Conservation (phyloP, 2,329 filamentous ascomycete species). For the Colletotrichum tabaci region DNA sequence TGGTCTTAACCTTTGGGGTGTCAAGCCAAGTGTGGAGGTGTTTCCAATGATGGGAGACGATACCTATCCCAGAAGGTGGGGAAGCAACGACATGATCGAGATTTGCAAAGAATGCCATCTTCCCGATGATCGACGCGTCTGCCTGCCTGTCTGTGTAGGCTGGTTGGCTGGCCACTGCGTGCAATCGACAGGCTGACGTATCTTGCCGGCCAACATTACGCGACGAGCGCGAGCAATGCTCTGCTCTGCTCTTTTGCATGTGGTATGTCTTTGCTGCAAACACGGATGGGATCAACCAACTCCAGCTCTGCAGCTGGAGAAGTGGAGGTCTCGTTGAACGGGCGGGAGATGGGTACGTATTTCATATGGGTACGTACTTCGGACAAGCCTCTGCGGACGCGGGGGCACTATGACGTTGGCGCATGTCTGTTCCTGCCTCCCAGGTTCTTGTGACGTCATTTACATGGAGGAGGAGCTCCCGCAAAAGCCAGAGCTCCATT, state of each 20-base stretch:
- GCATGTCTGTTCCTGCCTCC: slow-evolving; percentile 26
- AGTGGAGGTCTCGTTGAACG: not conserved
- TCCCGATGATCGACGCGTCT: slow-evolving; percentile 3
- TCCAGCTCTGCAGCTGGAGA: slow-evolving; percentile 1
- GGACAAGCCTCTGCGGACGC: slow-evolving; percentile 22
- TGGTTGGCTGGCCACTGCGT: slow-evolving; percentile 34
- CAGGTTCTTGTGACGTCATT: slow-evolving; percentile 28
- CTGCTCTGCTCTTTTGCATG: slow-evolving; percentile 22
- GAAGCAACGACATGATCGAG: slow-evolving; percentile 29
- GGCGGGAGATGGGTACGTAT: slow-evolving; percentile 3
- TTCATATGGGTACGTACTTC: not conserved
- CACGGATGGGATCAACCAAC: not conserved
- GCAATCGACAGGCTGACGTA: slow-evolving; percentile 41
- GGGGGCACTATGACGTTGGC: slow-evolving; percentile 38
- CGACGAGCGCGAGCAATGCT: slow-evolving; percentile 16
- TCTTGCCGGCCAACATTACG: slow-evolving; percentile 27
- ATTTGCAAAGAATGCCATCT: slow-evolving; percentile 41
- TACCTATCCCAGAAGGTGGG: slow-evolving; percentile 22
- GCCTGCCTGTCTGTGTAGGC: not conserved
- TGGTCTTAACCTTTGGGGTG: not conserved
- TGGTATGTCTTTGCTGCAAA: slow-evolving; percentile 35
- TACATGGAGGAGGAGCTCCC: not conserved
- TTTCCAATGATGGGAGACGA: slow-evolving; percentile 14
- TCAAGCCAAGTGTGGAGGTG: slow-evolving; percentile 31
- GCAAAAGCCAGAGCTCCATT: slow-evolving; percentile 27